Evolutionary conservation across 164 flowering plant species (phyloP), one percentile per base, ranked within the genome.

Genomic region (Nymphaea colorata): DNA sequence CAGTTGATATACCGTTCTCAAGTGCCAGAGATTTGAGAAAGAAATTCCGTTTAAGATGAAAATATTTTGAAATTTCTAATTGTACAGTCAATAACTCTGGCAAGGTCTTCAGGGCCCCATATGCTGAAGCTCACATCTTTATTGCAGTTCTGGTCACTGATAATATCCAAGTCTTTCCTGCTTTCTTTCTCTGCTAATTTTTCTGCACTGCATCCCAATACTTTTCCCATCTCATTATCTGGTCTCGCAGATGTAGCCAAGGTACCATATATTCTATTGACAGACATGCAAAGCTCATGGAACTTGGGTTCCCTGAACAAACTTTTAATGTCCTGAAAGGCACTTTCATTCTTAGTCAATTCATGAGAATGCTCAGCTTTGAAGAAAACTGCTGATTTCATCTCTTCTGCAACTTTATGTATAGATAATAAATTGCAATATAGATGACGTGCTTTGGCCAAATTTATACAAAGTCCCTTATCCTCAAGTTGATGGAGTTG

Each of bases 371-470:
- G 16, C 51, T 63, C 42, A 3, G 15, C 64, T 5, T 25, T n/a
- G 63, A 72, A 72, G 41, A 64, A 66, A 15, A 66, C 74, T 3
- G 61, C 66, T 1, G 74, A 69, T 75, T 75, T 77, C 90, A 89
- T 88, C 68, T 76, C 81, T 64, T 71, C 62, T 16, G 84, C 82
- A 67, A 84, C 81, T 65, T 71, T 71, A 69, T 67, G 63, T 55
- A 82, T 76, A 14, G 78, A 84, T 59, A 47, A 59, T 43, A 90
- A 83, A 77, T 92, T 94, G 43, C 75, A 68, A 64, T 66, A 65
- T 18, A 85, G 74, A 69, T 82, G 79, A 47, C 68, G 72, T 64
- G 73, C 70, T 47, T 43, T 43, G 43, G 68, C 47, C 42, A 76
- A 75, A 66, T 70, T 47, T 6, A 47, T 47, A 12, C 12, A 6